Evolutionary conservation across 2,329 filamentous ascomycete genomes (phyloP).

Genomic region (Hortaea sp.): DNA sequence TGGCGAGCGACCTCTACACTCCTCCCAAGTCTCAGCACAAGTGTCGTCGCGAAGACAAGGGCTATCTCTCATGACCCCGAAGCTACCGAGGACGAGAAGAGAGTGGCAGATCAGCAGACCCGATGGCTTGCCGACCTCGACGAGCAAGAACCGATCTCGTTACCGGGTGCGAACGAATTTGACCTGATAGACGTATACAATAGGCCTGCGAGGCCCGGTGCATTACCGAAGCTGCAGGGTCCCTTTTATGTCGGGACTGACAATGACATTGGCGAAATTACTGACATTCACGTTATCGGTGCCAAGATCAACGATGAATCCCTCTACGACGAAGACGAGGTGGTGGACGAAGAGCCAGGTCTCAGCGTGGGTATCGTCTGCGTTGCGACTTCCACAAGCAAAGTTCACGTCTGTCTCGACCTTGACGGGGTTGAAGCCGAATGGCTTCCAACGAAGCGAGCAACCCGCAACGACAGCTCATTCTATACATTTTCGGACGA

Average conservation of each 20-base stretch:
- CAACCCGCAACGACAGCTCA: background rate
- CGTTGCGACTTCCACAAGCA: constrained; percentile 44
- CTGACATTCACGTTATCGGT: constrained; percentile 51
- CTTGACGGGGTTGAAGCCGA: constrained; percentile 52
- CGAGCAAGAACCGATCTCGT: constrained; percentile 40
- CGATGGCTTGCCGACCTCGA: constrained; percentile 50
- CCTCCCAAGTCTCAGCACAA: constrained; percentile 72
- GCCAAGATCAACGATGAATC: constrained; percentile 43
- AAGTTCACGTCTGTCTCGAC: constrained; percentile 51
- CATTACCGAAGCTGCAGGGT: constrained; percentile 52
- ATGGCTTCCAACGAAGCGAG: constrained; percentile 44
- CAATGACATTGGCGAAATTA: constrained; percentile 45
- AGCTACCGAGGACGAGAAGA: constrained; percentile 36
- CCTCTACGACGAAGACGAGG: constrained; percentile 41
- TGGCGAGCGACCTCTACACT: constrained; percentile 67
- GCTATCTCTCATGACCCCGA: constrained; percentile 32
- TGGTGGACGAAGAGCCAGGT: constrained; percentile 30
- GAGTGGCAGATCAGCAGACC: constrained; percentile 43
- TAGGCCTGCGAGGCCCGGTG: constrained; percentile 43
- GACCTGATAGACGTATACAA: constrained; percentile 44
- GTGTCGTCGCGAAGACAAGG: constrained; percentile 62
- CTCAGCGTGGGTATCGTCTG: constrained; percentile 49
- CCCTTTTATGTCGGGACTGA: constrained; percentile 47
- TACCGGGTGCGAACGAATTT: constrained; percentile 26
- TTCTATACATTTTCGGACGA: constrained; percentile 1